Evolutionary conservation across 305 asterid genomes (phyloP).

Genomic region (Stenogyne calaminthoides): DNA sequence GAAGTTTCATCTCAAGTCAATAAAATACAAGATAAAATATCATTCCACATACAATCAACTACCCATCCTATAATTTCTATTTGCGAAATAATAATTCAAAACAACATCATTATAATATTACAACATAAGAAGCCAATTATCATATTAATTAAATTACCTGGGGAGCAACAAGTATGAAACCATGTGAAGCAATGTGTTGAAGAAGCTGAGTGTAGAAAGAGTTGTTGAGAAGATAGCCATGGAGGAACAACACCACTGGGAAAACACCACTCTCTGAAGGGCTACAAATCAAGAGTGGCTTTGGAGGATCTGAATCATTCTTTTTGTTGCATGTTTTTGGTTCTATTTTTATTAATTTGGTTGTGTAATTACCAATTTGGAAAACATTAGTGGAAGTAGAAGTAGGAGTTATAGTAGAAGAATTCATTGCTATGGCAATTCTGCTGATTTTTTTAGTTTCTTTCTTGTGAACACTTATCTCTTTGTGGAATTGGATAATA

Average conservation of each 20-base stretch:
- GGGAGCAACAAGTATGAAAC: conserved; percentile 80
- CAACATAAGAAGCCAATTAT: too few species aligned
- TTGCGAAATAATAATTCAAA: neutral
- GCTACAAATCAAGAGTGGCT: conserved; percentile 57
- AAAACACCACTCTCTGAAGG: conserved; percentile 58
- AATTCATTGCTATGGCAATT: conserved; percentile 31
- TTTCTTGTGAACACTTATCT: neutral
- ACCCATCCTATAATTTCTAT: neutral
- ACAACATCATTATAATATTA: too few species aligned
- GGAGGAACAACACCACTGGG: conserved; percentile 73
- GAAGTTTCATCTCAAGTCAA: too few species aligned
- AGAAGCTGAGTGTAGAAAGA: conserved; percentile 82
- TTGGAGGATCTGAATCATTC: conserved; percentile 48
- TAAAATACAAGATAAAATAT: too few species aligned
- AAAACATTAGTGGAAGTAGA: conserved; percentile 41
- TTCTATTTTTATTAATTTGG: conserved; percentile 42
- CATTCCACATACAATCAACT: too few species aligned
- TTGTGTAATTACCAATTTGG: conserved; percentile 43
- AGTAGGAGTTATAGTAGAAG: conserved; percentile 26
- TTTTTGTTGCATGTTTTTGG: conserved; percentile 25
- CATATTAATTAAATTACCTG: conserved; percentile 50
- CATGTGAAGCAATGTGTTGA: conserved; percentile 82
- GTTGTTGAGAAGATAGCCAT: conserved; percentile 82
- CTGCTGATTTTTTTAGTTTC: neutral
- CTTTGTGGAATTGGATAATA: conserved; percentile 23